A percentile compares a stretch with the other conserved stretches of the same genome.
Evolutionary conservation across 2,329 filamentous ascomycete species (phyloP).

Genomic region (Chaetomiaceae sp.): DNA sequence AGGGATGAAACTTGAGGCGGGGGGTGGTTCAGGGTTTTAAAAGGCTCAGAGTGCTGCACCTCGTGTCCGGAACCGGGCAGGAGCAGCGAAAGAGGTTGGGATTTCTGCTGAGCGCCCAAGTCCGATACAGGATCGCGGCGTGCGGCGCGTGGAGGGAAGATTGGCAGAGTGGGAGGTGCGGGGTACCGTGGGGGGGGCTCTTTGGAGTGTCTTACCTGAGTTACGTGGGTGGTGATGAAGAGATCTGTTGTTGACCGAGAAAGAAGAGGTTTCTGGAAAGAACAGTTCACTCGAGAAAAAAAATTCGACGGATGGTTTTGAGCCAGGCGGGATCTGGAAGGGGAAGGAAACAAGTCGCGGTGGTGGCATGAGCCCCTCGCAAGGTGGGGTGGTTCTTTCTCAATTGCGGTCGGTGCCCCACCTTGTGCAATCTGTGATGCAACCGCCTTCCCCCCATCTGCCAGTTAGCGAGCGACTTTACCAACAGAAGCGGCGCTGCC

Average conservation of each 20-base stretch:
- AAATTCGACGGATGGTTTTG: conserved; percentile 10
- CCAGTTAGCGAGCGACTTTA: conserved; percentile 24
- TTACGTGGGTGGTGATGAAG: too few species aligned
- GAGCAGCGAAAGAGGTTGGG: conserved; percentile 8
- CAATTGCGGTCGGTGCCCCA: conserved; percentile 24
- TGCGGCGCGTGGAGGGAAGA: too few species aligned
- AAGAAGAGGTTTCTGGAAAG: neutral
- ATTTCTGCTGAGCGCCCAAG: conserved; percentile 16
- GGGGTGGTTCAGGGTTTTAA: conserved; percentile 21
- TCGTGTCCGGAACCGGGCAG: conserved; percentile 19
- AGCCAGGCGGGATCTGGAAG: conserved; percentile 7
- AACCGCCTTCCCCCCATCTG: neutral
- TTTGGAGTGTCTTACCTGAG: conserved; percentile 20
- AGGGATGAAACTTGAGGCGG: neutral
- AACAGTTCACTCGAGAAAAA: conserved; percentile 5
- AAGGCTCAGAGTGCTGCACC: conserved; percentile 7
- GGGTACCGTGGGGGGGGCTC: conserved; percentile 18
- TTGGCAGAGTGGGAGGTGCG: conserved; percentile 24
- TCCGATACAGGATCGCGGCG: conserved; percentile 23
- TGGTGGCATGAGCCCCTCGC: conserved; percentile 28
- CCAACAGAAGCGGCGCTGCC: neutral
- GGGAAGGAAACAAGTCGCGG: conserved; percentile 8
- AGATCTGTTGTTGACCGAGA: conserved; percentile 7
- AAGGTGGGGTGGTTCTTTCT: conserved; percentile 28
- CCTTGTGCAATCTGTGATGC: conserved; percentile 9